Evolutionary conservation across 192 early-diverging fungal genomes (phyloP).

Genomic region (Geranomyces michiganensis): DNA sequence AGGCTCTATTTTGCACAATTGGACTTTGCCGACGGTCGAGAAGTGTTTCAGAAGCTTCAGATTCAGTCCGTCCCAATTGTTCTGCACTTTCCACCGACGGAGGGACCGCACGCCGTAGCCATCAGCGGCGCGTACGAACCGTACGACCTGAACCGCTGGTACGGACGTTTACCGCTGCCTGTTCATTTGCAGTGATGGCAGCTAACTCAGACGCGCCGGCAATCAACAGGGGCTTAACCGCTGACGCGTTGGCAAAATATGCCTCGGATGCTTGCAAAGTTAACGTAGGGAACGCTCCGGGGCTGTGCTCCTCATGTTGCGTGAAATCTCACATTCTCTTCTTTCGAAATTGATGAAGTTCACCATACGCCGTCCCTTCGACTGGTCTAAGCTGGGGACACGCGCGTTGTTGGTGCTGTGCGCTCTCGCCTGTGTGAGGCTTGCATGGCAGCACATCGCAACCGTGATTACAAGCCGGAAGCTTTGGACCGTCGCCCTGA

Average conservation of each 20-base stretch:
- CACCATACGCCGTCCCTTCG: constrained; percentile 55
- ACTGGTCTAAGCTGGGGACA: constrained; percentile 53
- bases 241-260: constrained; percentile 67
- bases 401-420: constrained; percentile 33
- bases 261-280: constrained; percentile 46
- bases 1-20: constrained; percentile 66
- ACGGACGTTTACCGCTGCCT: neutral
- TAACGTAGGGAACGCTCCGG: constrained; percentile 22
- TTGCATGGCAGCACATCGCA: constrained; percentile 38
- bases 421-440: neutral
- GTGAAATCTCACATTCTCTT: neutral
- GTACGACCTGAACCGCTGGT: constrained; percentile 66
- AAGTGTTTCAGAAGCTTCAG: constrained; percentile 62
- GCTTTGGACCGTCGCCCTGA: constrained; percentile 26
- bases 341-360: constrained; percentile 28
- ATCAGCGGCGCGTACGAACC: constrained; percentile 47
- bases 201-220: neutral
- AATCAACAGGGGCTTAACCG: constrained; percentile 50
- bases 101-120: constrained; percentile 49
- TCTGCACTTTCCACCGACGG: constrained; percentile 68
- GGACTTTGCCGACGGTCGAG: constrained; percentile 67
- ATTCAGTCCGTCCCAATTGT: constrained; percentile 65
- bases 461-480: constrained; percentile 44
- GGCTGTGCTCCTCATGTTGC: too few relatives aligned
- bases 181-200: too few relatives aligned